These are phyloP conservation scores for Mycena olivaceomarginata DNA, from an alignment of 768 basidiomycete species.

Conservation along the genomic window DNA sequence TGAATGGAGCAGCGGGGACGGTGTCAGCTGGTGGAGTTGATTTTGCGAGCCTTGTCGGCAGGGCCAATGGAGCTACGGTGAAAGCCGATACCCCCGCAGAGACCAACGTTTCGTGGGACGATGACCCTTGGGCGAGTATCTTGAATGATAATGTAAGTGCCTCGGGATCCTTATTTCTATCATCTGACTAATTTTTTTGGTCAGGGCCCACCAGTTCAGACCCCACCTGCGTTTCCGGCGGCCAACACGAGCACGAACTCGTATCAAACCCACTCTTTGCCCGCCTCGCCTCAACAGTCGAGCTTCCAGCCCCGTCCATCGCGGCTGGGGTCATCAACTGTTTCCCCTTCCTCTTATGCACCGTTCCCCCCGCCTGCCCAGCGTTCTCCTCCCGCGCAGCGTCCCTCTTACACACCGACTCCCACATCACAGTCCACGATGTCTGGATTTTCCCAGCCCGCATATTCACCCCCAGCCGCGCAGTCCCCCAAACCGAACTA, in stretches of 20 bases:
- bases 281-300: slow-evolving; percentile 59
- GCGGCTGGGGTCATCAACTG: slow-evolving; percentile 62
- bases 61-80: slow-evolving; percentile 64
- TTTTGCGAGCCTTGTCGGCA: slow-evolving; percentile 91
- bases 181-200: slow-evolving; percentile 11
- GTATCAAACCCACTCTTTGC: slow-evolving; percentile 57
- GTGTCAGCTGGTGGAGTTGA: slow-evolving; percentile 75
- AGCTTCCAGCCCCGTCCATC: slow-evolving; percentile 60
- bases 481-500: slow-evolving; percentile 70
- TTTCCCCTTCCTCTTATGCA: slow-evolving; percentile 55
- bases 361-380: slow-evolving; percentile 47
- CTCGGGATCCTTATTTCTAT: slow-evolving; percentile 4
- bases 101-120: slow-evolving; percentile 77
- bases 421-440: slow-evolving; percentile 34
- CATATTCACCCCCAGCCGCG: slow-evolving; percentile 35
- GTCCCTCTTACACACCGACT: slow-evolving; percentile 28
- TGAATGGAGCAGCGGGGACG: slow-evolving; percentile 61
- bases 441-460: slow-evolving; percentile 27
- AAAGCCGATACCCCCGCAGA: slow-evolving; percentile 67
- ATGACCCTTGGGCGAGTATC: slow-evolving; percentile 91
- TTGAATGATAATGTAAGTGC: slow-evolving; percentile 65
- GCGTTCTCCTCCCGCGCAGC: slow-evolving; percentile 20
- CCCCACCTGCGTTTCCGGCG: slow-evolving; percentile 48
- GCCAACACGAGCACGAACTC: slow-evolving; percentile 33
- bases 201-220: slow-evolving; percentile 46